Evolutionary conservation across 1,284 basidiomycete species (phyloP).

Genomic region (Veloporphyrellus conicus): DNA sequence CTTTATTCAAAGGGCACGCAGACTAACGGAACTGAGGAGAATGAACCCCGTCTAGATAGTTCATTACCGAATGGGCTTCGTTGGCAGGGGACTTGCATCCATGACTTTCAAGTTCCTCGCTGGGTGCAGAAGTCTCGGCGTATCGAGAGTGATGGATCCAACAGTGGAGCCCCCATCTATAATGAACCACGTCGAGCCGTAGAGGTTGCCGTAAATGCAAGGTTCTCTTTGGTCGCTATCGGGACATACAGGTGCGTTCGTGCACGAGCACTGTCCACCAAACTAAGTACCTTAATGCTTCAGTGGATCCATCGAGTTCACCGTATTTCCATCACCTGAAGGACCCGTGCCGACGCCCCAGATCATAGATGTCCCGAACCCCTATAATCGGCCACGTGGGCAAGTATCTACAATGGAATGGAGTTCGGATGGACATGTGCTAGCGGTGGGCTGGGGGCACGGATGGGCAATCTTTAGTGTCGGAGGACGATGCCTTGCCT

Average conservation of each 20-base stretch:
- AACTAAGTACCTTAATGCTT: constrained; percentile 2
- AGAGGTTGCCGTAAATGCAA: constrained; percentile 70
- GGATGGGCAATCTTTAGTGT: constrained; percentile 94
- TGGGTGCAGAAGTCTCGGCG: constrained; percentile 71
- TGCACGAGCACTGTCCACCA: constrained; percentile 1
- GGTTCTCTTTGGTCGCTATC: constrained; percentile 81
- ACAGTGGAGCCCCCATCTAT: constrained; percentile 41
- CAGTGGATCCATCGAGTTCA: constrained; percentile 61
- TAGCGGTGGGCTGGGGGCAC: constrained; percentile 91
- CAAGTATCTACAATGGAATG: constrained; percentile 77
- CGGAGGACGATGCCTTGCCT: constrained; percentile 80
- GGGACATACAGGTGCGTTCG: constrained; percentile 64
- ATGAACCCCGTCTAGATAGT: constrained; percentile 11
- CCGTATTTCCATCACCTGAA: constrained; percentile 61
- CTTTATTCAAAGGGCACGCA: constrained; percentile 11
- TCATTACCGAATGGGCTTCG: constrained; percentile 28
- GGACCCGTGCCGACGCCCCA: constrained; percentile 51
- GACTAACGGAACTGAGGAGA: neutral
- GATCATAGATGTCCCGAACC: constrained; percentile 52
- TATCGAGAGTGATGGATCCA: constrained; percentile 41
- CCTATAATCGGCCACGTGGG: constrained; percentile 61
- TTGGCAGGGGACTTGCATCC: constrained; percentile 68
- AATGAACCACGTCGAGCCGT: constrained; percentile 64
- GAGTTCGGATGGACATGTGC: constrained; percentile 92
- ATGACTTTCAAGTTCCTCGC: constrained; percentile 62